A percentile compares a stretch with the other conserved stretches of the same genome.
Evolutionary conservation across 2,329 filamentous ascomycete genomes (phyloP).

Genomic region (Fusarium gaditjirri): DNA sequence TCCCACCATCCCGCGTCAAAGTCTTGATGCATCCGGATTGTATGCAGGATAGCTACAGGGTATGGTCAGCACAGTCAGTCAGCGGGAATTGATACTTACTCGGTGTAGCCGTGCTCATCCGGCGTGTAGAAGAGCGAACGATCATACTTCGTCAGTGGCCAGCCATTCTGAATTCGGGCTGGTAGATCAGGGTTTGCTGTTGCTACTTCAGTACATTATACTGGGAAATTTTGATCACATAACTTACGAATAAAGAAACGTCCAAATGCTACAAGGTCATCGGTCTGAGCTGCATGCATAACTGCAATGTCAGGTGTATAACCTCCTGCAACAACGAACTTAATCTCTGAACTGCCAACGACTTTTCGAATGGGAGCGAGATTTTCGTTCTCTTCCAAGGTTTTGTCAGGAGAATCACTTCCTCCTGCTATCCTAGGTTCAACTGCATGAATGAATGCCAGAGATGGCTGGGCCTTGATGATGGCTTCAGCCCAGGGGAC

Average conservation of each 20-base stretch:
- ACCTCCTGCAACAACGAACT: slow-evolving; percentile 51
- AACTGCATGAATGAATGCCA: slow-evolving; percentile 72
- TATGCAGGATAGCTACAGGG: slow-evolving; percentile 30
- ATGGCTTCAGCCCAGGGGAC: slow-evolving; percentile 69
- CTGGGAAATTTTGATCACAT: background rate
- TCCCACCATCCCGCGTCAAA: slow-evolving; percentile 6
- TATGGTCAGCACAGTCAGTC: background rate
- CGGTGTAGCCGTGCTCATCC: slow-evolving; percentile 34
- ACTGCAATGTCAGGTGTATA: slow-evolving; percentile 46
- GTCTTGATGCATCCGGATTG: slow-evolving; percentile 15
- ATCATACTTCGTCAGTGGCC: slow-evolving; percentile 39
- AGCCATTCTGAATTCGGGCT: slow-evolving; percentile 39
- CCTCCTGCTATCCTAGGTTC: slow-evolving; percentile 64
- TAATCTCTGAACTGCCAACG: slow-evolving; percentile 42
- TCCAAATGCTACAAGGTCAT: slow-evolving; percentile 50
- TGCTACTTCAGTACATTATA: slow-evolving; percentile 1
- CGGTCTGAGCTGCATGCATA: slow-evolving; percentile 46
- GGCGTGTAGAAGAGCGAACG: slow-evolving; percentile 36
- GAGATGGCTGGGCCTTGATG: slow-evolving; percentile 60
- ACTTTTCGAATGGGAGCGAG: slow-evolving; percentile 49
- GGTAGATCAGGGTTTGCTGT: slow-evolving; percentile 41
- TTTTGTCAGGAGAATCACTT: slow-evolving; percentile 46
- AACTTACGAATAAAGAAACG: slow-evolving; percentile 46
- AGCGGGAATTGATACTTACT: slow-evolving; percentile 13
- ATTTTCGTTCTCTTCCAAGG: slow-evolving; percentile 48